A percentile compares a stretch with the other conserved stretches of the same genome.
phyloP scores from a whole-genome alignment of 306 rosid species.

The Casuarina glauca region DNA sequence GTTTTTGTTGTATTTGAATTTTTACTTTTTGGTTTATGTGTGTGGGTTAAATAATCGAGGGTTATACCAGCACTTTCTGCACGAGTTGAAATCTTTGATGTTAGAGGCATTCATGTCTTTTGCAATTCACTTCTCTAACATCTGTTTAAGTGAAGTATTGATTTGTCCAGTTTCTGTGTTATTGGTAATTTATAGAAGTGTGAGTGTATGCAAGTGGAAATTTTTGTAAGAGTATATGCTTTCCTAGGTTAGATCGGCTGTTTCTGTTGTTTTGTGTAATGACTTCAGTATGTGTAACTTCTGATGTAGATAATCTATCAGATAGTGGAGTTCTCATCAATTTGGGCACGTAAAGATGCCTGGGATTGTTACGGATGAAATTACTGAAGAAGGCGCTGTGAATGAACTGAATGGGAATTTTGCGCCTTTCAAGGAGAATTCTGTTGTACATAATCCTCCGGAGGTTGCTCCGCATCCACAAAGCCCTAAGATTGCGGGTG shows the following conservation, averaged over 20 bases:
- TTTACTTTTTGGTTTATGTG: neutral
- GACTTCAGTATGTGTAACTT: neutral
- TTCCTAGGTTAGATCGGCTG: constrained; percentile 32
- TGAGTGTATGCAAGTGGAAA: neutral
- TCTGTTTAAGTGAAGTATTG: constrained; percentile 6
- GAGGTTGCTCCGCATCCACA: constrained; percentile 42
- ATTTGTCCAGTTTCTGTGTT: constrained; percentile 5
- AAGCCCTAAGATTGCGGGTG: constrained; percentile 30
- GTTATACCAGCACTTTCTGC: neutral
- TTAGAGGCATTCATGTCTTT: constrained; percentile 12
- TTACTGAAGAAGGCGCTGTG: constrained; percentile 43
- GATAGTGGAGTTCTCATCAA: constrained; percentile 36
- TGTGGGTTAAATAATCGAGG: constrained; percentile 3
- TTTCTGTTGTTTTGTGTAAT: neutral
- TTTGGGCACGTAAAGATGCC: constrained; percentile 55
- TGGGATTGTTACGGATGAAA: constrained; percentile 47
- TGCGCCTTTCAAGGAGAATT: constrained; percentile 38
- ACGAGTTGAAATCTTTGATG: neutral
- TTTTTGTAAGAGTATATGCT: constrained; percentile 3
- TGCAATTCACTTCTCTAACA: neutral
- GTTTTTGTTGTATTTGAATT: constrained; percentile 9
- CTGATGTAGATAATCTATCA: constrained; percentile 38
- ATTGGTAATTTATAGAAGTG: constrained; percentile 11
- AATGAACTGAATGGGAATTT: constrained; percentile 39
- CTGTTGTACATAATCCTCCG: constrained; percentile 30